Evolutionary conservation across 768 basidiomycete species (phyloP), one percentile per base, ranked within the genome.

Genomic region (Termitomyces sp.): DNA sequence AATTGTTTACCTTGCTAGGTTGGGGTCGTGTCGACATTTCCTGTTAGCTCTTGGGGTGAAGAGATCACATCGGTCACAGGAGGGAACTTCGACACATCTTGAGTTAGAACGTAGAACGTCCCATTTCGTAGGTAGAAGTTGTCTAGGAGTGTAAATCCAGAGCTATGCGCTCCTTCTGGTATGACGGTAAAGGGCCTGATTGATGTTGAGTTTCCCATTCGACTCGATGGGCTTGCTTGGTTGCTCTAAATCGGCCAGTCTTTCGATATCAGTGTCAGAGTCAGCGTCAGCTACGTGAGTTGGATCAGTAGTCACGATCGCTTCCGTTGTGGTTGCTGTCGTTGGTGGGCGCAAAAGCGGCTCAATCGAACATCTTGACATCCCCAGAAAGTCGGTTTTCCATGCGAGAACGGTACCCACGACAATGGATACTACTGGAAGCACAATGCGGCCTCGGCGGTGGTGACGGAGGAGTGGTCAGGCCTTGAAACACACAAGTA

Each of bases 101-200:
- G 43, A 5, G 86, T 81, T 50, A 91, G 76, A 55, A 88, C 74
- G 64, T 80, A 85, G 59, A 91, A 78, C 1, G 86, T 89, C 21
- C 88, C 86, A 59, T 88, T 84, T 52, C 80, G 76, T 68, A 91
- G 79, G 70, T 92, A 90, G 5, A 93, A 68, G 58, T 86, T 80
- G 50, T 83, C 82, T 60, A 91, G 82, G 39, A 90, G 70, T 0
- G 88, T 89, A 80, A 89, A 91, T n/a, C 90, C 89, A 42, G 78
- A 75, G 17, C 76, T 75, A 53, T 81, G 79, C 42, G 77, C 71
- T 8, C 63, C 63, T 35, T 60, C 61, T 19, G 73, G 71, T 9
- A 73, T 67, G 6, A 51, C 67, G 2, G 72, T 74, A 17, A 55
- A 51, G 1, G 43, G 53, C n/a, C 60, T 27, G 19, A 54, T 55